Evolutionary conservation across 768 basidiomycete species (phyloP), one percentile per base, ranked within the genome.

Genomic region (Boletus eberwhitei): DNA sequence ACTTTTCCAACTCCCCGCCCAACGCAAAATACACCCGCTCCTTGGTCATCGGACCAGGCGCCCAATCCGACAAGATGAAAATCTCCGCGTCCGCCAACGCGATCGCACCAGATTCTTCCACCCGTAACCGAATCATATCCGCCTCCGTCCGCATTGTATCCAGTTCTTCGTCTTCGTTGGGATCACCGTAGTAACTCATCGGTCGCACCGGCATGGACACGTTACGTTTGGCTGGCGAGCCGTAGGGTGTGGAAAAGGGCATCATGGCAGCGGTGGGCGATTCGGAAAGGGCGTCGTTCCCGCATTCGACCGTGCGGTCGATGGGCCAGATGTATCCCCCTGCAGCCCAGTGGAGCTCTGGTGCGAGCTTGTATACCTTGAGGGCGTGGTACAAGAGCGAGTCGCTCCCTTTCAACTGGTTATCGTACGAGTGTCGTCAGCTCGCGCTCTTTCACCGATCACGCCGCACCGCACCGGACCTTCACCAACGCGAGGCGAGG

Each of bases 291-390:
- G 75, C 70, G 37, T 84, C 81, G 48, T 74, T 74, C 37, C 76
- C 76, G 52, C 81, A 78, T 62, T 90, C 87, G 19, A 90, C 85
- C 0, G 81, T 79, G 48, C 81, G 80, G 62, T 88, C 86, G 24
- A 82, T 75, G 0, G 88, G 84, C 90, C 90, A 92, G 57, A 92
- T 77, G 67, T 87, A 90, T 19, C 88, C 88, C 2, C 88, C 89
- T 32, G 90, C 90, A 17, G 85, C 83, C 86, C 88, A 92, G 55
- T 87, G 87, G 2, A 92, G 77, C 56, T 87, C 87, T 0, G 88
- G 87, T 1, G 73, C 69, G 43, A 92, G 81, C 55, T 90, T 90
- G 75, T 84, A 89, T 37, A 86, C 69, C 68, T 87, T 89, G 66
- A 91, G 72, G 3, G 88, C 86, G 48, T 88, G 86, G 67, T 88